A percentile compares a stretch with the other conserved stretches of the same genome.
Conservation (phyloP, 305 asterid genomes). For the Lippia alba region DNA sequence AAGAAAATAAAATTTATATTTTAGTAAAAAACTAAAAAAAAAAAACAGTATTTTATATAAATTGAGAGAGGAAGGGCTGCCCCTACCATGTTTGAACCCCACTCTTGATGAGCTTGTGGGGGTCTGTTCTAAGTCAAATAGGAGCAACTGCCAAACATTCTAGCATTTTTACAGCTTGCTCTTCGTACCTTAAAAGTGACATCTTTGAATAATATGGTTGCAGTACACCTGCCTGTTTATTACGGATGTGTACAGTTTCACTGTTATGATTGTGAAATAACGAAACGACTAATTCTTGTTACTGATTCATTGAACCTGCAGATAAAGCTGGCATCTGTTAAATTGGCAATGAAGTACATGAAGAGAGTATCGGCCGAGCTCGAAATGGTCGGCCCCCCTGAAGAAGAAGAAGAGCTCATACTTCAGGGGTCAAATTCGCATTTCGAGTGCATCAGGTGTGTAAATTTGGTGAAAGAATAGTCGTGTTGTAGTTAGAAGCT, state of each 20-base stretch:
- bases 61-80: too few species aligned
- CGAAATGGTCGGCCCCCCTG: conserved; percentile 72
- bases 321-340: conserved; percentile 98
- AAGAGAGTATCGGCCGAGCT: conserved; percentile 88
- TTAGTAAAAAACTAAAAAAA: too few species aligned
- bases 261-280: conserved; percentile 12
- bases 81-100: too few species aligned
- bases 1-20: too few species aligned
- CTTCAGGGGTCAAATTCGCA: conserved; percentile 89
- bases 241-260: background rate
- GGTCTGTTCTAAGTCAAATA: too few species aligned
- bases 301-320: conserved; percentile 33
- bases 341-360: conserved; percentile 97
- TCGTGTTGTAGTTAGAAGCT: too few species aligned
- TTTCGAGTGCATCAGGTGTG: conserved; percentile 71
- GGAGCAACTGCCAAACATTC: too few species aligned
- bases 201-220: background rate
- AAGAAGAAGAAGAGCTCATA: conserved; percentile 92
- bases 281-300: background rate
- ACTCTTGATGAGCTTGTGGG: too few species aligned
- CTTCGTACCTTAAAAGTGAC: background rate
- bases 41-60: too few species aligned
- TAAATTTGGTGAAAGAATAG: background rate
- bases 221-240: background rate
- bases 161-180: too few species aligned